phyloP scores from a whole-genome alignment of 108 stramenopile species.

The Pseudonitzschia delicatissima region DNA sequence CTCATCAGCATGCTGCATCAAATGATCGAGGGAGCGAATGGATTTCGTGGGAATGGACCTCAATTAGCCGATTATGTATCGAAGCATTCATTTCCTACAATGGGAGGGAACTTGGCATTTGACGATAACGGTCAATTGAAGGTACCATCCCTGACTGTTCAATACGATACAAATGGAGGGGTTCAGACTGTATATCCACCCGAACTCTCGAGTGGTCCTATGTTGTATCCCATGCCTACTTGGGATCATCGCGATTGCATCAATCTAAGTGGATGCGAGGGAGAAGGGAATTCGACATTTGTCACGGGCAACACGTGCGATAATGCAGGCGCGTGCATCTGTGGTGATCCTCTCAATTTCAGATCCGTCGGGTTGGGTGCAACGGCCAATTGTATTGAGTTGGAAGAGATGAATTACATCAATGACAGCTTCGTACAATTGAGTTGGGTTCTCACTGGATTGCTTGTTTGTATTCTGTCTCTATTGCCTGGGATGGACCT shows the following conservation, averaged over 20 bases:
- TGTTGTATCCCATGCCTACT: slow-evolving; percentile 37
- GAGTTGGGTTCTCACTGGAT: not conserved
- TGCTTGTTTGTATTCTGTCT: not conserved
- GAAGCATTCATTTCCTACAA: slow-evolving; percentile 8
- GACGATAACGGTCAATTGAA: slow-evolving; percentile 23
- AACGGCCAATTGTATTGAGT: slow-evolving; percentile 4
- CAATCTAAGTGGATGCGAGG: not conserved
- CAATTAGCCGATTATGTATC: not conserved
- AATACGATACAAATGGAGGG: slow-evolving; percentile 15
- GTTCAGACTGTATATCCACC: slow-evolving; percentile 26
- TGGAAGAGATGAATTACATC: slow-evolving; percentile 29
- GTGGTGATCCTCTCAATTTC: not conserved
- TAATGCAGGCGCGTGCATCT: slow-evolving; percentile 2
- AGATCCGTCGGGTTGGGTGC: slow-evolving; percentile 1
- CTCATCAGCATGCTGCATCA: slow-evolving; percentile 15
- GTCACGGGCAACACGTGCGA: not conserved
- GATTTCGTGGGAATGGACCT: not conserved
- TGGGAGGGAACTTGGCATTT: slow-evolving; percentile 23
- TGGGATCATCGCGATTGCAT: slow-evolving; percentile 30
- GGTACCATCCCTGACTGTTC: slow-evolving; percentile 10
- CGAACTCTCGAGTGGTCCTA: slow-evolving; percentile 5
- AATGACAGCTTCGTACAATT: not conserved
- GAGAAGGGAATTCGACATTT: not conserved
- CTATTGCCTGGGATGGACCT: slow-evolving; percentile 15
- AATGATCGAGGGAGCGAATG: slow-evolving; percentile 15